Evolutionary conservation across 2,329 filamentous ascomycete genomes (phyloP).

Genomic region (Pseudopyrenochaeta lycopersici): DNA sequence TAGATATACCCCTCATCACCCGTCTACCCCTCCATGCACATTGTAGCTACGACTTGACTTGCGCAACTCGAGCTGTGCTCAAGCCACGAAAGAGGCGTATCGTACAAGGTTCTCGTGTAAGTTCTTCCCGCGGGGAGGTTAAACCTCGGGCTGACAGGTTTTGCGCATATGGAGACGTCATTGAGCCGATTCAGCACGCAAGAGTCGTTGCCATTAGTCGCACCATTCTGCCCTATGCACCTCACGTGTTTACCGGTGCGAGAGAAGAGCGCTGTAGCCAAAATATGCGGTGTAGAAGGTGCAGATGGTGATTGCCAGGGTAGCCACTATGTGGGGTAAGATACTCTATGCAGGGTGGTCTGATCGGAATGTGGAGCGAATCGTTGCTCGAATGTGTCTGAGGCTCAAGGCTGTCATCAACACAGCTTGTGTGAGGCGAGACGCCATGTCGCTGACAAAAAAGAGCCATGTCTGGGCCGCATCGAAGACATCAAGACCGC

Average conservation of each 20-base stretch:
- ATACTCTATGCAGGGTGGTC: conserved; percentile 3
- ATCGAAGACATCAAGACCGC: conserved; percentile 2
- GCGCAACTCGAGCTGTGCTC: too few relatives aligned
- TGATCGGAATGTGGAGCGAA: neutral
- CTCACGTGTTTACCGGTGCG: neutral
- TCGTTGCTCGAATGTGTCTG: neutral
- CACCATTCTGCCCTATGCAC: neutral
- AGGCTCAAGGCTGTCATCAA: neutral
- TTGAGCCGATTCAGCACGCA: neutral
- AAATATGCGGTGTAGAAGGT: neutral
- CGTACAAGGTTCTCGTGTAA: too few relatives aligned
- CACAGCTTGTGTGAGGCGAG: neutral
- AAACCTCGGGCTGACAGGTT: neutral
- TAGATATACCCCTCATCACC: too few relatives aligned
- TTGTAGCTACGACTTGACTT: too few relatives aligned
- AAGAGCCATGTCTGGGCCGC: neutral
- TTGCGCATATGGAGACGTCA: neutral
- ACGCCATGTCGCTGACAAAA: conserved; percentile 1
- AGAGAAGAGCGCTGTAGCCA: neutral
- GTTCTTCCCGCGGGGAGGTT: too few relatives aligned
- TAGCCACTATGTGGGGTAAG: conserved; percentile 1
- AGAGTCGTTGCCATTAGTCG: neutral
- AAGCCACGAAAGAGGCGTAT: too few relatives aligned
- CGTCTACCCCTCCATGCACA: too few relatives aligned
- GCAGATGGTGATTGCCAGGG: neutral